Evolutionary conservation across 1,284 basidiomycete genomes (phyloP).

Genomic region (Leccinum pachyderme): DNA sequence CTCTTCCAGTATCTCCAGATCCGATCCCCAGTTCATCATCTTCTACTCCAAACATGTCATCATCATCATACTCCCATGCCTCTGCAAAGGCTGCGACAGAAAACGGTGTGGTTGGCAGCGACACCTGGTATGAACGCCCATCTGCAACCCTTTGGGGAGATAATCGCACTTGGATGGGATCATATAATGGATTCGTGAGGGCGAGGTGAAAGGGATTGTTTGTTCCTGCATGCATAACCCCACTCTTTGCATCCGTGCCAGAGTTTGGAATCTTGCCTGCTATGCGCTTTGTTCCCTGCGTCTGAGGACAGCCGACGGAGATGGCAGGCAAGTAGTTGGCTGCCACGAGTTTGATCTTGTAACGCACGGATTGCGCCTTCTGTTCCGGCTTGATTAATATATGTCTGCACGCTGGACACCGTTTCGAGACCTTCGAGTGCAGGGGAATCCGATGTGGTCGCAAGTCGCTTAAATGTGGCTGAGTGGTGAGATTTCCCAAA

Average conservation of each 20-base stretch:
- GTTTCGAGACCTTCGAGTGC: constrained; percentile 91
- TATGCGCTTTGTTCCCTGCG: constrained; percentile 47
- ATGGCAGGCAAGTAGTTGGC: constrained; percentile 91
- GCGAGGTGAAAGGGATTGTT: constrained; percentile 87
- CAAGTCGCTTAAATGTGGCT: constrained; percentile 58
- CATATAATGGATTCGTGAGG: constrained; percentile 91
- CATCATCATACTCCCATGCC: constrained; percentile 94
- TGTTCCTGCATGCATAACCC: constrained; percentile 65
- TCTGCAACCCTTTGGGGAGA: constrained; percentile 60
- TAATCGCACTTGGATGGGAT: constrained; percentile 86
- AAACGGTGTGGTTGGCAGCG: constrained; percentile 74
- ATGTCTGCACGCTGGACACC: constrained; percentile 91
- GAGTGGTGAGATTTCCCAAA: neutral
- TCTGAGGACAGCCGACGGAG: constrained; percentile 66
- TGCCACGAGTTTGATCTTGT: constrained; percentile 97
- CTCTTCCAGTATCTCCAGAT: constrained; percentile 35
- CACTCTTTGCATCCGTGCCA: constrained; percentile 42
- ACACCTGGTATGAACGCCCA: constrained; percentile 59
- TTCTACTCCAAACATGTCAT: constrained; percentile 76
- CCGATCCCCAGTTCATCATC: constrained; percentile 59
- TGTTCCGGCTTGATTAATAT: constrained; percentile 98
- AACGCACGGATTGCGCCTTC: constrained; percentile 89
- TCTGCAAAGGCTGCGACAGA: constrained; percentile 87
- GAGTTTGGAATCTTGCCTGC: constrained; percentile 41
- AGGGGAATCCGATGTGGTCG: constrained; percentile 87